phyloP scores from a whole-genome alignment of 2,329 filamentous ascomycete species.

The Colletotrichum godetiae region DNA sequence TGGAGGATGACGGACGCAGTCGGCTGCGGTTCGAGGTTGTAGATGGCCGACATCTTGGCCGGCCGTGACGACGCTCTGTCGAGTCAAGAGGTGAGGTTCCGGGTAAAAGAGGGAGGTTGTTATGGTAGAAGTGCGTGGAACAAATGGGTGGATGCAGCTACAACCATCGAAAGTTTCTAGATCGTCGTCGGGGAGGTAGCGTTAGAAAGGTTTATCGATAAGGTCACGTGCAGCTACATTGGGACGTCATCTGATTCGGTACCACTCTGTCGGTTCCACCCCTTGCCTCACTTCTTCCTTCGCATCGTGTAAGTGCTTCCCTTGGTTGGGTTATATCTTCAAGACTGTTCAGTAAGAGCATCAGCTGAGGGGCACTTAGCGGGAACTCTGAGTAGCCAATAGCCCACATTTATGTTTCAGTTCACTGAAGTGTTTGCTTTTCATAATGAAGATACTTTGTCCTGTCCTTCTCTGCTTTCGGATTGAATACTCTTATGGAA shows the following conservation, averaged over 20 bases:
- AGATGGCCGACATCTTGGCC: constrained; percentile 82
- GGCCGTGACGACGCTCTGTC: neutral
- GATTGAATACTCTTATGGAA: no score
- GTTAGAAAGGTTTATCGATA: constrained; percentile 29
- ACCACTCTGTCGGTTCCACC: neutral
- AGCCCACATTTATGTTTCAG: no score
- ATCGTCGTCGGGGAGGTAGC: neutral
- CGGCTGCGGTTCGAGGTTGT: constrained; percentile 94
- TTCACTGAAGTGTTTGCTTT: no score
- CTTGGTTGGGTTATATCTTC: neutral
- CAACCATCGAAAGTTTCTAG: constrained; percentile 10
- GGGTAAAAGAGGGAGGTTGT: neutral
- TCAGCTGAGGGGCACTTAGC: no score
- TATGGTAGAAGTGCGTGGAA: neutral
- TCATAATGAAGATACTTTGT: no score
- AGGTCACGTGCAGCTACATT: constrained; percentile 22
- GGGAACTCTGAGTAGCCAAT: no score
- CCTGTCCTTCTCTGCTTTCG: no score
- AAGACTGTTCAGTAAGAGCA: no score
- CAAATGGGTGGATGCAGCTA: neutral
- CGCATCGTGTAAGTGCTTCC: neutral
- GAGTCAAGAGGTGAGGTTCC: neutral
- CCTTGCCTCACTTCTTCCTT: neutral
- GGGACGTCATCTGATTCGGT: neutral
- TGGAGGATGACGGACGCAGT: constrained; percentile 92